A percentile compares a stretch with the other conserved stretches of the same genome.
phyloP scores from a whole-genome alignment of 495 filamentous ascomycete genomes.

The Annulohypoxylon maeteangense region DNA sequence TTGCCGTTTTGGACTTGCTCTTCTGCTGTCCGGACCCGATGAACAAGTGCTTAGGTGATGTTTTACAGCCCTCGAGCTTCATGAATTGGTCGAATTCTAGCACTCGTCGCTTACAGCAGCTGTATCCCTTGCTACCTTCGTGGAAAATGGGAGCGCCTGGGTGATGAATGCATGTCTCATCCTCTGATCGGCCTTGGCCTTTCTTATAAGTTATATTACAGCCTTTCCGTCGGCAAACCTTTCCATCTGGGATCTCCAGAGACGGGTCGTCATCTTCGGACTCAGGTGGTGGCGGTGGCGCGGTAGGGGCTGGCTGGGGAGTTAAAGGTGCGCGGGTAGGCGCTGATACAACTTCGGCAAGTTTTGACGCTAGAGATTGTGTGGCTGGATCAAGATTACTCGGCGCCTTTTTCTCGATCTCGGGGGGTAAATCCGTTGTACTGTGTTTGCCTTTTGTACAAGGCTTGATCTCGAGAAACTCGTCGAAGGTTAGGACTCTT shows the following conservation, averaged over 20 bases:
- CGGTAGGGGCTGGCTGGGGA: slow-evolving; percentile 65
- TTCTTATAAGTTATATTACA: slow-evolving; percentile 75
- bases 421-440: slow-evolving; percentile 73
- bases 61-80: slow-evolving; percentile 90
- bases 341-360: slow-evolving; percentile 54
- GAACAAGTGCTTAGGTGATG: slow-evolving; percentile 84
- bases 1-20: slow-evolving; percentile 58
- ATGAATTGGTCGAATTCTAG: slow-evolving; percentile 98
- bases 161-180: slow-evolving; percentile 86
- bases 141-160: slow-evolving; percentile 92
- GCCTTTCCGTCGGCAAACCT: slow-evolving; percentile 78
- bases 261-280: slow-evolving; percentile 87
- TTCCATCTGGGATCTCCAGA: slow-evolving; percentile 74
- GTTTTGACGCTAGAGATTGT: slow-evolving; percentile 47
- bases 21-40: slow-evolving; percentile 78
- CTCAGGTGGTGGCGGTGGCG: slow-evolving; percentile 75
- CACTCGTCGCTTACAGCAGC: slow-evolving; percentile 93
- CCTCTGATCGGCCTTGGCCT: slow-evolving; percentile 65
- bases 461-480: slow-evolving; percentile 93
- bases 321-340: slow-evolving; percentile 61
- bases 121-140: slow-evolving; percentile 97
- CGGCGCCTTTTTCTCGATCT: slow-evolving; percentile 63
- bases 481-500: slow-evolving; percentile 96
- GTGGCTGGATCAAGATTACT: slow-evolving; percentile 38
- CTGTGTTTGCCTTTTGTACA: slow-evolving; percentile 96